A percentile compares a stretch with the other conserved stretches of the same genome.
Evolutionary conservation across 257 asterid species (phyloP).

Genomic region (Nicotiana tomentosiformis): DNA sequence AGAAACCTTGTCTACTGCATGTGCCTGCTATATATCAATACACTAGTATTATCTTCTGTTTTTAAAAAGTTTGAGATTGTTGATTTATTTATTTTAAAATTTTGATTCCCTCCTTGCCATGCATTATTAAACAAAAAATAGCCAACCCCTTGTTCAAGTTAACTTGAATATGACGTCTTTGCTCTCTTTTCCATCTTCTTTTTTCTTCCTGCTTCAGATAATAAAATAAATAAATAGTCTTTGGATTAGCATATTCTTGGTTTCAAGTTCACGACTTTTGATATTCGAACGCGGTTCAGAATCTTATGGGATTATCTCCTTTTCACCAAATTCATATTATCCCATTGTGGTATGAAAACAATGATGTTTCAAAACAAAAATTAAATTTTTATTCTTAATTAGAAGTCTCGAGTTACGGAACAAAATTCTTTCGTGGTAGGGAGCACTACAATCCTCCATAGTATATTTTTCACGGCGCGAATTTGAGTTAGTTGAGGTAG

Average conservation of each 20-base stretch:
- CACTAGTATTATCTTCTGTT: conserved; percentile 6
- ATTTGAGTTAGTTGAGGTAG: neutral
- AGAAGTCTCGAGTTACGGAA: neutral
- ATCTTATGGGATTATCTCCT: neutral
- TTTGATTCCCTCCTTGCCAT: neutral
- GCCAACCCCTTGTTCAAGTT: conserved; percentile 1
- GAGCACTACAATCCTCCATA: neutral
- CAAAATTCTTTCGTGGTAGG: neutral
- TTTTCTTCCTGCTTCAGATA: neutral
- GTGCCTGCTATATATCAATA: neutral
- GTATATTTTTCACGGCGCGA: neutral
- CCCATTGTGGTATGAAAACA: neutral
- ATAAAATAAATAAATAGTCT: neutral
- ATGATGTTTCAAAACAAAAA: neutral
- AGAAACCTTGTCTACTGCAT: conserved; percentile 2
- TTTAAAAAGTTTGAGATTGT: neutral
- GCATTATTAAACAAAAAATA: neutral
- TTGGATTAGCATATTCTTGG: neutral
- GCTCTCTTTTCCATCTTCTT: neutral
- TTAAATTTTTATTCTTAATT: rapidly evolving
- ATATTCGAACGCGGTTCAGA: neutral
- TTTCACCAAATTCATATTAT: neutral
- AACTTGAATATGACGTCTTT: conserved; percentile 3
- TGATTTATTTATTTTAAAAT: neutral
- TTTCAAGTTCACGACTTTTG: neutral